These are phyloP conservation scores for Coemansia umbellata DNA, from an alignment of 192 early-diverging fungal genomes.

Conservation along the genomic window DNA sequence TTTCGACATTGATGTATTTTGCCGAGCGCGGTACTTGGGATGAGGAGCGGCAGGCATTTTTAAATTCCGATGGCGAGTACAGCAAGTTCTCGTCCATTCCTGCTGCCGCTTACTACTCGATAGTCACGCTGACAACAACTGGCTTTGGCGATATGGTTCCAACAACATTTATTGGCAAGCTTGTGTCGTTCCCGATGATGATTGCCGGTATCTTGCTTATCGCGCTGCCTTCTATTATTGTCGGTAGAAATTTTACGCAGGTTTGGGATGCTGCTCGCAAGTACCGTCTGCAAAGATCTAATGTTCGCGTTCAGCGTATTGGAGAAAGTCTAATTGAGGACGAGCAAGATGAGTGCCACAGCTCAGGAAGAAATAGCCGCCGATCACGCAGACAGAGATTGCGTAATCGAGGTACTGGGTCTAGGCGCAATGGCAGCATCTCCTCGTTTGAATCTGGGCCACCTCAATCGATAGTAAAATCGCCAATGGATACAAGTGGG, in stretches of 20 bases:
- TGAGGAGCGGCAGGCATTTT: constrained; percentile 59
- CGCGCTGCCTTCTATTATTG: constrained; percentile 79
- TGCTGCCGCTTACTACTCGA: constrained; percentile 70
- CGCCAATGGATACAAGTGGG: constrained; percentile 9
- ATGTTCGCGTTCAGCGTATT: constrained; percentile 8
- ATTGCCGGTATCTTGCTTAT: constrained; percentile 78
- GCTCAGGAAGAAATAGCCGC: constrained; percentile 16
- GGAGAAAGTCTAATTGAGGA: constrained; percentile 27
- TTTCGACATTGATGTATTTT: constrained; percentile 77
- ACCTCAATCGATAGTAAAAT: background rate
- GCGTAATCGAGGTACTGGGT: constrained; percentile 2
- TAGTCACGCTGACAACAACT: constrained; percentile 78
- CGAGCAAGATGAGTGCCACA: constrained; percentile 7
- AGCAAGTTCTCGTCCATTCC: constrained; percentile 78
- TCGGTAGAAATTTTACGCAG: constrained; percentile 76
- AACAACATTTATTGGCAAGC: constrained; percentile 72
- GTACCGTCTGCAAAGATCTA: constrained; percentile 24
- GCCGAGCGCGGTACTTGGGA: constrained; percentile 78
- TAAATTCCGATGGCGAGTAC: constrained; percentile 63
- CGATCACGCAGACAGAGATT: constrained; percentile 14
- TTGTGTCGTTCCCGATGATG: constrained; percentile 78
- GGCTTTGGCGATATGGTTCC: constrained; percentile 80
- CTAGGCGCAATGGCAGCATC: constrained; percentile 28
- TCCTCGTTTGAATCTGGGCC: constrained; percentile 40
- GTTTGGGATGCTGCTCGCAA: constrained; percentile 70